A percentile compares a stretch with the other conserved stretches of the same genome.
Evolutionary conservation across 164 flowering plant species (phyloP).

Genomic region (Platanus orientalis): DNA sequence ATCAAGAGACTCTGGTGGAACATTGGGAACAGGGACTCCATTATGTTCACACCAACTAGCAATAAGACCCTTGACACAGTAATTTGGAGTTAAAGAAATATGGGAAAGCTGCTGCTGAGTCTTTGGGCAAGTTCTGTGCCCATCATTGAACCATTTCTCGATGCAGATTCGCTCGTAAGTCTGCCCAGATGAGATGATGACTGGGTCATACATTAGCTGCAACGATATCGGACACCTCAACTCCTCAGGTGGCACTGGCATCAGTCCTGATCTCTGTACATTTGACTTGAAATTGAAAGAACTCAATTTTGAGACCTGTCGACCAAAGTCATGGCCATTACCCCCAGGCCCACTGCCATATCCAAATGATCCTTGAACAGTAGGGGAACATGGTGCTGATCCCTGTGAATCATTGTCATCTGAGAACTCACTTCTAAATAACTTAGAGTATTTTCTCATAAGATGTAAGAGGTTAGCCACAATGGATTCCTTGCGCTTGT

Average conservation of each 20-base stretch:
- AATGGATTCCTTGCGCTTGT: conserved; percentile 94
- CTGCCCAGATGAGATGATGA: conserved; percentile 92
- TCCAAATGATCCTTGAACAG: conserved; percentile 59
- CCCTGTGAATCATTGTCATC: conserved; percentile 99
- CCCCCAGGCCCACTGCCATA: conserved; percentile 38
- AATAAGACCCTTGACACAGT: conserved; percentile 92
- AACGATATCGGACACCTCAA: conserved; percentile 94
- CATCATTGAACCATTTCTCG: conserved; percentile 98
- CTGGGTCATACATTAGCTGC: conserved; percentile 98
- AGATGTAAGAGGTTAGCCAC: conserved; percentile 90
- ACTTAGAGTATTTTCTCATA: conserved; percentile 91
- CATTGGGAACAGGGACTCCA: conserved; percentile 66
- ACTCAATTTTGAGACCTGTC: conserved; percentile 69
- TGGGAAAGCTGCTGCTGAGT: conserved; percentile 87
- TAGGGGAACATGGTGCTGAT: conserved; percentile 93
- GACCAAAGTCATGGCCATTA: conserved; percentile 56
- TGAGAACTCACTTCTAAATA: conserved; percentile 75
- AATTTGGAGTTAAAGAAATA: conserved; percentile 88
- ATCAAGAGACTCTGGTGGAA: conserved; percentile 94
- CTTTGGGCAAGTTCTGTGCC: conserved; percentile 91
- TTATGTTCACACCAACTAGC: conserved; percentile 96
- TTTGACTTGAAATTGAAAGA: conserved; percentile 75
- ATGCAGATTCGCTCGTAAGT: conserved; percentile 94
- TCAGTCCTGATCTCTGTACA: conserved; percentile 51
- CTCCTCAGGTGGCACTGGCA: conserved; percentile 89